phyloP scores from a whole-genome alignment of 768 basidiomycete genomes.

The Calocybe indica region DNA sequence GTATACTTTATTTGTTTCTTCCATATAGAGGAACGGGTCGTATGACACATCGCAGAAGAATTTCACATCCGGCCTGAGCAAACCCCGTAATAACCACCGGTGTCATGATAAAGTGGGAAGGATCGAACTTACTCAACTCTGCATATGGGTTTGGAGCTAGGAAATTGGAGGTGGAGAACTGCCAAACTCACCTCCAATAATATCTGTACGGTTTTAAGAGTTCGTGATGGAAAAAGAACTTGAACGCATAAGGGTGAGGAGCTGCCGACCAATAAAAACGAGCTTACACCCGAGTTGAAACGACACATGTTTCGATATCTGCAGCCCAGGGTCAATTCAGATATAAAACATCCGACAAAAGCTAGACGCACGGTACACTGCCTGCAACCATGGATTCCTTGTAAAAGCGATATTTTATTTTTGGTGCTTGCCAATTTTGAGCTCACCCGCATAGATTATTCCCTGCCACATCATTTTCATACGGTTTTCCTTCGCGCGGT shows the following conservation, averaged over 20 bases:
- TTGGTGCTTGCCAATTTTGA: neutral
- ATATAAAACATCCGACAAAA: neutral
- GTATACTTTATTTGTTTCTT: conserved; percentile 50
- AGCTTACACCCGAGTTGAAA: conserved; percentile 81
- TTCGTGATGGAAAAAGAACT: conserved; percentile 85
- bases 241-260: neutral
- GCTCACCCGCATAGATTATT: conserved; percentile 55
- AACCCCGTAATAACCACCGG: conserved; percentile 2
- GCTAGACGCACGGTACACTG: conserved; percentile 57
- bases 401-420: conserved; percentile 1
- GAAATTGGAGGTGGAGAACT: conserved; percentile 1
- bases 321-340: neutral
- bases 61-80: conserved; percentile 62
- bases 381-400: conserved; percentile 30
- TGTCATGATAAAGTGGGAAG: neutral
- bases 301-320: conserved; percentile 96
- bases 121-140: conserved; percentile 67
- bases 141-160: conserved; percentile 4
- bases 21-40: conserved; percentile 81
- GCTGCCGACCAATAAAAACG: neutral
- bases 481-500: conserved; percentile 51
- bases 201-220: conserved; percentile 72
- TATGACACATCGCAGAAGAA: conserved; percentile 73
- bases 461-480: conserved; percentile 56
- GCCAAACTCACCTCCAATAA: conserved; percentile 60